These are phyloP conservation scores for Sideroxylon spinosum DNA, from an alignment of 179 eudicot genomes.

Conservation along the genomic window DNA sequence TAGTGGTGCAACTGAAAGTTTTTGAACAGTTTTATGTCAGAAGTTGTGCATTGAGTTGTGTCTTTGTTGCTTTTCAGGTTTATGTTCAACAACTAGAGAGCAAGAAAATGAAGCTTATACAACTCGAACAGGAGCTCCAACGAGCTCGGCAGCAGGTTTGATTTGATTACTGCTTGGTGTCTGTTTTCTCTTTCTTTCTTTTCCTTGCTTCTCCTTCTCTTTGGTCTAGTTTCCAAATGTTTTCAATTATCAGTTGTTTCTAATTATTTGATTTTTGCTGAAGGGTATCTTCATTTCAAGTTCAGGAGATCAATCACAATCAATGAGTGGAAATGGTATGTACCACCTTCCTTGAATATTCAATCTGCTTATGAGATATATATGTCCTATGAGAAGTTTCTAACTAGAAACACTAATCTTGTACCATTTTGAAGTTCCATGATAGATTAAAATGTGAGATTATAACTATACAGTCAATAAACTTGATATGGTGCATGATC, in stretches of 20 bases:
- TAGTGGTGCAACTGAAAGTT: neutral
- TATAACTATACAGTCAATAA: no score
- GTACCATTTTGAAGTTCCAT: no score
- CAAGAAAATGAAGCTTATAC: conserved; percentile 78
- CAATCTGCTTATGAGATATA: no score
- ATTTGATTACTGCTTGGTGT: neutral
- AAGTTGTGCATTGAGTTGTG: no score
- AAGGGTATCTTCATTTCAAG: conserved; percentile 70
- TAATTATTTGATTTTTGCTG: neutral
- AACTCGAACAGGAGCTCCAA: conserved; percentile 93
- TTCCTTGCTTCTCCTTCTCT: no score
- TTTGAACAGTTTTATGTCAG: no score
- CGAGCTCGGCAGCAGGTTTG: conserved; percentile 86
- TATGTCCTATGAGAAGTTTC: no score
- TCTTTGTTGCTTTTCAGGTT: conserved; percentile 35
- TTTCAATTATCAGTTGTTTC: neutral
- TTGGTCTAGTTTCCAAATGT: no score
- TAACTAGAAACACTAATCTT: no score
- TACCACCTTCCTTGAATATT: no score
- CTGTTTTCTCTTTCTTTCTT: neutral
- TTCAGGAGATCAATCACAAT: conserved; percentile 65
- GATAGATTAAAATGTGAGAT: no score
- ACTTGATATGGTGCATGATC: no score
- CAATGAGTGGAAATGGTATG: conserved; percentile 59
- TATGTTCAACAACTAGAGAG: conserved; percentile 93